Evolutionary conservation across 169 alveolate species (phyloP).

Genomic region (Plasmodium gonderi): DNA sequence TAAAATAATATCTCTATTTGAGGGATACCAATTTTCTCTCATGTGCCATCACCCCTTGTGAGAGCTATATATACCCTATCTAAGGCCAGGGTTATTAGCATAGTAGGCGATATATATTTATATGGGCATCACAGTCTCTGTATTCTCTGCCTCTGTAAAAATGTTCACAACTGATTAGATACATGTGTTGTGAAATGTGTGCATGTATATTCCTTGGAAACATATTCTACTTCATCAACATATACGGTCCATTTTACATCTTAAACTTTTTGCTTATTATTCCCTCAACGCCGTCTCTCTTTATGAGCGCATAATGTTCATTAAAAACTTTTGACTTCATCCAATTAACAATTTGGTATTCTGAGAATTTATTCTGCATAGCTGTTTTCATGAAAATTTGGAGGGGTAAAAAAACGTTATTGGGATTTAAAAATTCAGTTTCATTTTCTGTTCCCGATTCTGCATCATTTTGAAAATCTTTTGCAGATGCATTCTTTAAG

Average conservation of each 20-base stretch:
- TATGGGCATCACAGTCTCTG: no score
- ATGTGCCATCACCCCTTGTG: no score
- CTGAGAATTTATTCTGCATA: conserved; percentile 81
- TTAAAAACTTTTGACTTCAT: conserved; percentile 83
- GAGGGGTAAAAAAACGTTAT: conserved; percentile 54
- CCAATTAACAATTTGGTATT: conserved; percentile 84
- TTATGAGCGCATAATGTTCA: conserved; percentile 77
- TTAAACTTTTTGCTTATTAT: conserved; percentile 78
- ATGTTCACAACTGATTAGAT: no score
- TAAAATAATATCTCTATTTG: no score
- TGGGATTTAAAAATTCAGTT: conserved; percentile 73
- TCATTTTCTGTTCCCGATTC: conserved; percentile 77
- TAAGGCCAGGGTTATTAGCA: no score
- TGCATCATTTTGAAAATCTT: conserved; percentile 75
- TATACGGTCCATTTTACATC: not conserved
- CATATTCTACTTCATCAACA: not conserved
- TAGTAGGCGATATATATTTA: no score
- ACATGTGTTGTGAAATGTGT: no score
- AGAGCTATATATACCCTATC: no score
- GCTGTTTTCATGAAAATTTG: conserved; percentile 80
- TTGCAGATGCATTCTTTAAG: conserved; percentile 75
- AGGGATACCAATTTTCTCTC: no score
- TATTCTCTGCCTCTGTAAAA: no score
- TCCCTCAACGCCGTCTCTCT: conserved; percentile 78
- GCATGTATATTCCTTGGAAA: not conserved